Evolutionary conservation across 257 asterid species (phyloP).

Genomic region (Agastache rugosa): DNA sequence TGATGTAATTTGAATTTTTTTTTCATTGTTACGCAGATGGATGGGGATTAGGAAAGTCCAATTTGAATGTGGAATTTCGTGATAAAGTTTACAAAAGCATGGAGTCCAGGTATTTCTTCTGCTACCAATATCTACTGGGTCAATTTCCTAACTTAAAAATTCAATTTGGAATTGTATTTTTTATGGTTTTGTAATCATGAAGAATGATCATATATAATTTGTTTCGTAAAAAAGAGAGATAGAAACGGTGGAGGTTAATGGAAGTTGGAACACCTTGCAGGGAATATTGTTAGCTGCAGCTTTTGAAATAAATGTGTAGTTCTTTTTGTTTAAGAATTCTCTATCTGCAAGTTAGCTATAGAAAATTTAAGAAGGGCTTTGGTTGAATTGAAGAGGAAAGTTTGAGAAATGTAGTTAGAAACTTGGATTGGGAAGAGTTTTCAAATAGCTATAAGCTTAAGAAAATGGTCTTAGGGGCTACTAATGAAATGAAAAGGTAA

Average conservation of each 20-base stretch:
- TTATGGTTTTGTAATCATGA: constrained; percentile 6
- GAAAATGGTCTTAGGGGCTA: neutral
- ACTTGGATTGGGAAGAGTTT: neutral
- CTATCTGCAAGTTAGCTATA: neutral
- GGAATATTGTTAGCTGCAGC: neutral
- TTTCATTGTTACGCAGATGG: constrained; percentile 52
- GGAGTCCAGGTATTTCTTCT: constrained; percentile 60
- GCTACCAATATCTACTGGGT: constrained; percentile 20
- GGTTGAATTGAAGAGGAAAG: neutral
- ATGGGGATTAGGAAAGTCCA: constrained; percentile 56
- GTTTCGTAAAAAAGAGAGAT: neutral
- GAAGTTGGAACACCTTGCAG: neutral
- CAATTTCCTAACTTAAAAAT: neutral
- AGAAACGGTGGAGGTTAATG: neutral
- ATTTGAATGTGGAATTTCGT: constrained; percentile 71
- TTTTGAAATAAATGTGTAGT: neutral
- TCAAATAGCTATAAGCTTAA: neutral
- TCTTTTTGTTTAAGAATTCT: neutral
- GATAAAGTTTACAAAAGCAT: constrained; percentile 68
- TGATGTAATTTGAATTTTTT: constrained; percentile 5
- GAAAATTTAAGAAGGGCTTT: neutral
- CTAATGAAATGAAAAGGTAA: neutral
- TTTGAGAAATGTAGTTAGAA: neutral
- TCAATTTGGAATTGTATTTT: constrained; percentile 26
- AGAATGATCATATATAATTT: no score